phyloP scores from a whole-genome alignment of 495 filamentous ascomycete genomes.

The Aspergillus asperescens region DNA sequence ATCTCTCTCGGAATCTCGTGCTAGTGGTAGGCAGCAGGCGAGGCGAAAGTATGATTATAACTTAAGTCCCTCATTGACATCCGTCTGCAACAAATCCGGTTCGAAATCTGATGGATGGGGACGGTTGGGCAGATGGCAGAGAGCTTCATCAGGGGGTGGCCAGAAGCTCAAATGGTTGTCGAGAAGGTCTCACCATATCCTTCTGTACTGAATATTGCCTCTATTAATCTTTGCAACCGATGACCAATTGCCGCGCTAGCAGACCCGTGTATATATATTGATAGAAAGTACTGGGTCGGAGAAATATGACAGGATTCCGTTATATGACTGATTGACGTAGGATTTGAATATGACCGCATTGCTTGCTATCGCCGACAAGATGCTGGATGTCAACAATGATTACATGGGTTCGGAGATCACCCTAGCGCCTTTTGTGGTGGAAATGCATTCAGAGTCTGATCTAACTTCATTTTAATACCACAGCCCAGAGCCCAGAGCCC shows the following conservation, averaged over 20 bases:
- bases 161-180: constrained; percentile 2
- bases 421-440: no score
- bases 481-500: no score
- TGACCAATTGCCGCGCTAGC: neutral
- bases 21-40: neutral
- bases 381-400: no score
- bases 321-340: no score
- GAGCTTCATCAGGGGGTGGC: neutral
- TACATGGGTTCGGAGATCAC: no score
- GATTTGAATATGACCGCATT: no score
- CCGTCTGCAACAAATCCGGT: neutral
- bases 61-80: neutral
- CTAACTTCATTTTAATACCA: no score
- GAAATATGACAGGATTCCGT: neutral
- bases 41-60: neutral
- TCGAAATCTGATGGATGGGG: neutral
- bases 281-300: no score
- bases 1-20: constrained; percentile 11
- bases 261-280: neutral
- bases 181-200: neutral
- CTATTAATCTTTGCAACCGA: neutral
- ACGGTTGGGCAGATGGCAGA: neutral
- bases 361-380: no score
- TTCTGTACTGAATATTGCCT: neutral
- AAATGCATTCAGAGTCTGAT: no score